Percentiles rank a stretch among this genome's conserved stretches.
Conservation (phyloP, 495 filamentous ascomycete species). For the Penicilliopsis zonata region DNA sequence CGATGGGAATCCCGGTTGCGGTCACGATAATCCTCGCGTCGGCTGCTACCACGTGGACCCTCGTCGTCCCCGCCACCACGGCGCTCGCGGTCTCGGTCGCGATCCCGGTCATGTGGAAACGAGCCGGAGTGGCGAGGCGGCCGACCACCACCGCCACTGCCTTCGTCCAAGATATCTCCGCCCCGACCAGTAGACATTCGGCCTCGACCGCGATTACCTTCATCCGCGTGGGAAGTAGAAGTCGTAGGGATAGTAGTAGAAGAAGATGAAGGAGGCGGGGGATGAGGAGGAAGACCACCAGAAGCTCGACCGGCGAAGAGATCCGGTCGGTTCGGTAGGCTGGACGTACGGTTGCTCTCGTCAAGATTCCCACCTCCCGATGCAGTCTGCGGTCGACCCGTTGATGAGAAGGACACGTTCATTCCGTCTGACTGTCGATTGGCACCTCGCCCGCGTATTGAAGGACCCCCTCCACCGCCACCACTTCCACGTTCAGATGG, state of each 20-base stretch:
- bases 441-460: slow-evolving; percentile 27
- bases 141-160: slow-evolving; percentile 12
- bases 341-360: slow-evolving; percentile 9
- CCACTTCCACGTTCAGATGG: slow-evolving; percentile 21
- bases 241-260: too few species aligned
- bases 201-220: slow-evolving; percentile 7
- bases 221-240: slow-evolving; percentile 9
- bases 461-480: too few species aligned
- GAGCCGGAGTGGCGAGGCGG: slow-evolving; percentile 13
- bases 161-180: slow-evolving; percentile 22
- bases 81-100: slow-evolving; percentile 20
- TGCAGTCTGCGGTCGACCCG: slow-evolving; percentile 15
- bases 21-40: slow-evolving; percentile 26
- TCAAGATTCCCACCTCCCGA: slow-evolving; percentile 15
- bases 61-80: slow-evolving; percentile 19
- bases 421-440: slow-evolving; percentile 17
- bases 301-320: slow-evolving; percentile 8
- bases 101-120: slow-evolving; percentile 9
- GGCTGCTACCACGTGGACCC: slow-evolving; percentile 11
- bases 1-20: slow-evolving; percentile 23
- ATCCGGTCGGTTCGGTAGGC: slow-evolving; percentile 12
- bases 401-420: slow-evolving; percentile 19
- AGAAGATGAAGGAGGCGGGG: too few species aligned
- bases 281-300: too few species aligned
- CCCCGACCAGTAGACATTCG: slow-evolving; percentile 13